Conservation (phyloP, 306 rosid species). For the Leucaena leucocephala region DNA sequence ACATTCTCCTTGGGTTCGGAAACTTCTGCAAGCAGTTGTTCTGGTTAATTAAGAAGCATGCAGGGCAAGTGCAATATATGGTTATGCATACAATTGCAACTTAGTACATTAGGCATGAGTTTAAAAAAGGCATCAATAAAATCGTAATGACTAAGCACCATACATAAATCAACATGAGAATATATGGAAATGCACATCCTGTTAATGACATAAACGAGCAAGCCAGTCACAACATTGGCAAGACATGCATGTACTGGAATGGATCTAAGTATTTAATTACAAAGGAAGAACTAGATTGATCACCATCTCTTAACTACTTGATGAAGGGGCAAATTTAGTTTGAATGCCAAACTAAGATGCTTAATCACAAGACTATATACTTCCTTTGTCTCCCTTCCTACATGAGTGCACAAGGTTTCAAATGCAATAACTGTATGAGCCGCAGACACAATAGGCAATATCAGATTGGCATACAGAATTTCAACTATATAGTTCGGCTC, state of each 20-base stretch:
- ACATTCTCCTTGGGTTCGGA: background rate
- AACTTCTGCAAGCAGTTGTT: conserved; percentile 1
- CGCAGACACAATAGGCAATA: background rate
- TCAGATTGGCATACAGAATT: background rate
- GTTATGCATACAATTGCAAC: background rate
- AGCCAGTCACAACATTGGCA: background rate
- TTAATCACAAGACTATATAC: background rate
- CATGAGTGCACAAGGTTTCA: background rate
- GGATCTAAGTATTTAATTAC: background rate
- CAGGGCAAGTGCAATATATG: background rate
- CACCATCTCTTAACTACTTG: background rate
- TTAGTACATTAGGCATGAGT: background rate
- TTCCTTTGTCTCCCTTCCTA: background rate
- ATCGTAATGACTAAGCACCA: background rate
- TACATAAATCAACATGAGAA: background rate
- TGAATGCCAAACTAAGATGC: background rate
- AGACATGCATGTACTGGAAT: background rate
- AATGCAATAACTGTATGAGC: background rate
- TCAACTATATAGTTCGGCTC: background rate
- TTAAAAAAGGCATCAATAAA: background rate
- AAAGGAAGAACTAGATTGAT: background rate
- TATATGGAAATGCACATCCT: background rate
- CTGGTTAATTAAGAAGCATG: background rate
- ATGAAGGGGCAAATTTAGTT: background rate
- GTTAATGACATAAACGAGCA: background rate